Conservation (phyloP, 1,139 yeast species). For the Debaryomycetaceae sp. region DNA sequence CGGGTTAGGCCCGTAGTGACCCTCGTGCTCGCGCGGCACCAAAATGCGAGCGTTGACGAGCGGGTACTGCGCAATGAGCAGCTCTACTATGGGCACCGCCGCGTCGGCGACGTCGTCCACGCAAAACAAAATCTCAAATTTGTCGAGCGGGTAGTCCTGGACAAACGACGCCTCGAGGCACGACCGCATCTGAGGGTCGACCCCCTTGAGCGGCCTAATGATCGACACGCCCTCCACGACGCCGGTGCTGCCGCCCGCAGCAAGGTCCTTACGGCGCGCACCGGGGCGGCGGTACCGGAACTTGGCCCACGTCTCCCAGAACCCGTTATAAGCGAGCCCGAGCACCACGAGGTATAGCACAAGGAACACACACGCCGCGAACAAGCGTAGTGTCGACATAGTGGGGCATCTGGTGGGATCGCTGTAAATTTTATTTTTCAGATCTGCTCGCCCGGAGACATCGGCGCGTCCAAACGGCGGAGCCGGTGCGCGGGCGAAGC, state of each 20-base stretch:
- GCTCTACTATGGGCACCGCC: conserved; percentile 53
- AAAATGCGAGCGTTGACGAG: conserved; percentile 56
- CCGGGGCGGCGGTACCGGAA: conserved; percentile 27
- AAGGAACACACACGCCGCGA: conserved; percentile 17
- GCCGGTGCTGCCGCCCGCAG: conserved; percentile 7
- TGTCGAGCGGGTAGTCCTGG: conserved; percentile 59
- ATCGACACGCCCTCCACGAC: conserved; percentile 68
- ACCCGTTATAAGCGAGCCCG: conserved; percentile 43
- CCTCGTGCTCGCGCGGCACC: conserved; percentile 35
- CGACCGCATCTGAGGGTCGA: conserved; percentile 68
- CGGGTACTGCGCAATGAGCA: conserved; percentile 52
- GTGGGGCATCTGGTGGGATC: too few species aligned
- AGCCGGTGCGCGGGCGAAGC: too few species aligned
- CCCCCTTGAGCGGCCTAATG: conserved; percentile 77
- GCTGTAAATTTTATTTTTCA: too few species aligned
- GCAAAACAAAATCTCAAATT: conserved; percentile 71
- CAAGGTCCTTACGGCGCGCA: conserved; percentile 8
- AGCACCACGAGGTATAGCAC: conserved; percentile 45
- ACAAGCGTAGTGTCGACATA: conserved; percentile 4
- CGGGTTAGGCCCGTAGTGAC: conserved; percentile 80
- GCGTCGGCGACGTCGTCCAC: conserved; percentile 64
- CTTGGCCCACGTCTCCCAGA: conserved; percentile 37
- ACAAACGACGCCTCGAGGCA: conserved; percentile 67
- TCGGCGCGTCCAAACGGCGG: too few species aligned
- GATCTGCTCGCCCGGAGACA: too few species aligned